Base-by-base conservation (phyloP, 2,329 filamentous ascomycete genomes). In the Nemania diffusa region DNA sequence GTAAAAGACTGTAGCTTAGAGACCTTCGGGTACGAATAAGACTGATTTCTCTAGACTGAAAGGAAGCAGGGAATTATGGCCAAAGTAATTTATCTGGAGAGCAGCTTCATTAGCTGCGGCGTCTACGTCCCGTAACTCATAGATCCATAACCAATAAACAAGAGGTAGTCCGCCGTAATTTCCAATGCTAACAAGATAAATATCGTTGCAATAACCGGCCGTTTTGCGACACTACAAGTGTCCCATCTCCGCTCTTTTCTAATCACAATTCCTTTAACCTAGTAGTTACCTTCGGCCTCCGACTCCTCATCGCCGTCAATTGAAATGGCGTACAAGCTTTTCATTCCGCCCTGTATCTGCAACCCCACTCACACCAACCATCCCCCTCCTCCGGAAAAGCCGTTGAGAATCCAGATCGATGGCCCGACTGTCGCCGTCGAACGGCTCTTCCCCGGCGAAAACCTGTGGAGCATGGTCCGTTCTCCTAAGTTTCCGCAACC, bases 331-430 rank as follows among this genome's bases (percentile, higher is more conserved):
- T 50, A 50, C 24, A 51, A 65, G 51, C 62, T 57, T 32, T 60
- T 40, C 26, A 65, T 65, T 27, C 62, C 62, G 40, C 62, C 51
- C 40, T 70, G 66, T 55, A 65, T 70, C 24, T 29, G 37, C 37
- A 63, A 32, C 56, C 69, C 67, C 5, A 8, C 62, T 62, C 53
- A 65, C 40, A 15, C 26, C 29, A 32, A 57, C 17, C 65, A 69
- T 27, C 65, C 55, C 1, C 69, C 63, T 9, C 44, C 62, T 32
- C 44, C 60, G n/a, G 60, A 69, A 15, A 62, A 62, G 32, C 69
- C 71, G 4, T 22, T 70, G 20, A 52, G 69, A 44, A 71, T 70
- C 32, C 65, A 66, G 58, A 71, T 72, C 26, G 64, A 71, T 42
- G 69, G 71, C 17, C 68, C 69, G 17, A 26, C 50, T 15, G 52